Percentiles rank a stretch among this genome's conserved stretches.
Conservation (phyloP, 805 yeast genomes). For the Saccharomycopsis schoenii region DNA sequence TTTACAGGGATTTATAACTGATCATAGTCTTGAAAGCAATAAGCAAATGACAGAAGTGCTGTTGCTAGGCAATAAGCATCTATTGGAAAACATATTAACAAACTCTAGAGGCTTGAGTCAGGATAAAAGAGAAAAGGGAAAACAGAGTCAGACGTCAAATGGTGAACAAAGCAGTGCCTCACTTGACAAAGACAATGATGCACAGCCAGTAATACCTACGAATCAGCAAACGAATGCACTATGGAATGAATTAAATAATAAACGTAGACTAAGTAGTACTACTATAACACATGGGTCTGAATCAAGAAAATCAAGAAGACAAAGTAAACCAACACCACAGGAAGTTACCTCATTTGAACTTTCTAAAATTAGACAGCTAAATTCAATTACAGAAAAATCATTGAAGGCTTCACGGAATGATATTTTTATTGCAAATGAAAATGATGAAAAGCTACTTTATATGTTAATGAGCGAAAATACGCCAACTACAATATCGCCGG, state of each 20-base stretch:
- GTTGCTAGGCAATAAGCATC: constrained; percentile 19
- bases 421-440: constrained; percentile 30
- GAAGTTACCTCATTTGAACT: constrained; percentile 16
- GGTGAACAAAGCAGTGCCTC: not conserved
- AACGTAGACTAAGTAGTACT: not conserved
- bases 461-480: constrained; percentile 39
- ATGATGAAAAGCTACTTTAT: constrained; percentile 33
- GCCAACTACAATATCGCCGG: constrained; percentile 46
- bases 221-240: not conserved
- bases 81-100: not conserved
- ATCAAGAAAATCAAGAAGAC: constrained; percentile 2
- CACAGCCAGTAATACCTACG: not conserved
- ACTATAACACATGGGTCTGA: not conserved
- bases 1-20: constrained; percentile 37
- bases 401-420: constrained; percentile 16
- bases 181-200: not conserved
- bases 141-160: not conserved
- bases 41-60: constrained; percentile 28
- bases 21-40: constrained; percentile 43
- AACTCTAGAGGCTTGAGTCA: not conserved
- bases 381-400: constrained; percentile 14
- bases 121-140: not conserved
- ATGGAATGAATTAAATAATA: not conserved
- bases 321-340: constrained; percentile 10
- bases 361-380: constrained; percentile 11